Base-by-base conservation (phyloP, 257 asterid species). In the Lantana camara region DNA sequence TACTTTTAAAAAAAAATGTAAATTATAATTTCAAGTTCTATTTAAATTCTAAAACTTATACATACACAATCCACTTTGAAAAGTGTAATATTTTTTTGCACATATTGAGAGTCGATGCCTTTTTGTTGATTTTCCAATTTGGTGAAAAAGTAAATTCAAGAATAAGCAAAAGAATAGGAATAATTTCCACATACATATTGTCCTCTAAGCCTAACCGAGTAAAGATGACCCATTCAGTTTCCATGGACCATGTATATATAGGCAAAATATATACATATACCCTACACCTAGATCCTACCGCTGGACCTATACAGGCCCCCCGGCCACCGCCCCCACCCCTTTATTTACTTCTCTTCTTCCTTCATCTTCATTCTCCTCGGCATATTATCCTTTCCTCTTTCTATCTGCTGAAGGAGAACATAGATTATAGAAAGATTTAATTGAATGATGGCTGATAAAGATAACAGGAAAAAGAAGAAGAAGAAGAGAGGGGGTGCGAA, bases 401-500 rank as follows among this genome's bases (percentile, higher is more conserved):
- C 23, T 48, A 27, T 22, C 16, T 62, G 52, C 58, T 16, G 9
- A 44, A 9, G 14, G 10, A 52, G 11, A 30, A 5, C 17, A 8
- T 9, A n/a, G 4, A 42, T 9, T 9, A 42, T 6, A 14, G 9
- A 47, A 8, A n/a, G n/a, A 15, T 45, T 5, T 27, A 44, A 72
- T 49, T 27, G 29, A 59, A 80, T 75, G 80, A 77, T 80, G 85
- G 77, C 70, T 20, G 90, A 84, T 59, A 80, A 76, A 75, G 95
- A 76, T 21, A 65, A 21, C 10, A 80, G 62, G 14, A 84, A 85
- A 44, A 86, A 82, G 77, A 91, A 89, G 87, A 93, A 93, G 64
- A 90, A 81, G 80, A 94, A 94, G 89, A 84, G 96, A 67, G 97
- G 97, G 15, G 99, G 96, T 58, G 81, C 89, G 8, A 94, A 88